phyloP scores from a whole-genome alignment of 257 asterid genomes.

The Salvia splendens region DNA sequence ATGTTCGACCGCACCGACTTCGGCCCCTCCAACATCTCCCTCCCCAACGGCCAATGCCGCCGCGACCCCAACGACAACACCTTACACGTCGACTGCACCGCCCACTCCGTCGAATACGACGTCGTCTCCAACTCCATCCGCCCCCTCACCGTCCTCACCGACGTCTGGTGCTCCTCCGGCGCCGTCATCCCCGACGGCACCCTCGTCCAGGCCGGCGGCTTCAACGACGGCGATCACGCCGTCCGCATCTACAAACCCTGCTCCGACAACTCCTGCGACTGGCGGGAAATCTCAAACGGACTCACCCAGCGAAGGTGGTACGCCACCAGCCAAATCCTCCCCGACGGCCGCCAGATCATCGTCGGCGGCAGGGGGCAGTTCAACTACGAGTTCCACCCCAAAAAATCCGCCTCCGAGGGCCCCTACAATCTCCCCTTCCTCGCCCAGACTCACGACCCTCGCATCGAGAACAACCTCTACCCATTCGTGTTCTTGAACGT shows the following conservation, averaged over 20 bases:
- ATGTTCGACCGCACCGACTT: slow-evolving; percentile 65
- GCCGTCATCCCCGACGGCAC: slow-evolving; percentile 47
- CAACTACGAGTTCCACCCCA: slow-evolving; percentile 55
- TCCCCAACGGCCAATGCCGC: too few species aligned
- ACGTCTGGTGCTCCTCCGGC: slow-evolving; percentile 70
- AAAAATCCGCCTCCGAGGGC: background rate
- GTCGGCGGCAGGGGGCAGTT: slow-evolving; percentile 47
- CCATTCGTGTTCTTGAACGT: slow-evolving; percentile 50
- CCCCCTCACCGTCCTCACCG: slow-evolving; percentile 54
- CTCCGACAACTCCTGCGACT: slow-evolving; percentile 41
- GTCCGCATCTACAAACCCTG: slow-evolving; percentile 45
- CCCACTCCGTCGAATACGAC: slow-evolving; percentile 53
- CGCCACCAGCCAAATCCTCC: slow-evolving; percentile 50
- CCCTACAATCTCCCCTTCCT: slow-evolving; percentile 37
- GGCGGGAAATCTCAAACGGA: slow-evolving; percentile 37
- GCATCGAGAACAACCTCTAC: slow-evolving; percentile 49
- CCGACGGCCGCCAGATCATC: slow-evolving; percentile 46
- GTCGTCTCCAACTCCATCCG: slow-evolving; percentile 46
- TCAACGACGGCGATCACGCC: slow-evolving; percentile 47
- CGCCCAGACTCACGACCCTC: slow-evolving; percentile 37
- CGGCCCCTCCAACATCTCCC: background rate
- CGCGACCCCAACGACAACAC: too few species aligned
- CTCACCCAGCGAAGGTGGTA: slow-evolving; percentile 48
- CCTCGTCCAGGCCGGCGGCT: slow-evolving; percentile 56
- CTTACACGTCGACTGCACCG: too few species aligned